phyloP scores from a whole-genome alignment of 2,329 filamentous ascomycete genomes.

The Fusarium lyarnte region DNA sequence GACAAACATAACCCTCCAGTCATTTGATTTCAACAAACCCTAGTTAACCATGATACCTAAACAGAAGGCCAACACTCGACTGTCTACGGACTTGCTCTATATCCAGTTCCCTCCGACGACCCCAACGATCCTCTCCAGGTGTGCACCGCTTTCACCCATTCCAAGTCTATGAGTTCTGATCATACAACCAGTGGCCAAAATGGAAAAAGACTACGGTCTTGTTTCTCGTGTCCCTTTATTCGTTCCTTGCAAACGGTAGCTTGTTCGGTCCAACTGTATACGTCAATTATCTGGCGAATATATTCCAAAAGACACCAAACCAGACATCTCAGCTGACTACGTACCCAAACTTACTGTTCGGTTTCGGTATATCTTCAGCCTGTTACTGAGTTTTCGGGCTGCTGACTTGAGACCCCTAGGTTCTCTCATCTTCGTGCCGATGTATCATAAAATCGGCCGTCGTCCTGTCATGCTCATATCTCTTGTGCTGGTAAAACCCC shows the following conservation, averaged over 20 bases:
- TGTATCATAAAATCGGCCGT: background rate
- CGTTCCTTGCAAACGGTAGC: background rate
- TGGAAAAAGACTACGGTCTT: background rate
- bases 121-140: background rate
- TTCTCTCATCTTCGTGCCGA: background rate
- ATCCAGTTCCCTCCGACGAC: background rate
- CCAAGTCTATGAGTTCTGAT: background rate
- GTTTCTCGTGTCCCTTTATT: background rate
- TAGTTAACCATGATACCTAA: too few species aligned
- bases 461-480: background rate
- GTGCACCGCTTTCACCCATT: too few species aligned
- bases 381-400: fast-evolving
- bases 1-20: background rate
- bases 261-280: background rate
- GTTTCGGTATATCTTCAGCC: background rate
- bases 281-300: background rate
- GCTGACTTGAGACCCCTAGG: background rate
- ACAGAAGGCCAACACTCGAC: background rate
- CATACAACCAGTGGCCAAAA: background rate
- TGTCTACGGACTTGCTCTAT: background rate
- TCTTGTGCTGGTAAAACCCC: background rate
- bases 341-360: background rate
- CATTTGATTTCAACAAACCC: background rate
- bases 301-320: background rate
- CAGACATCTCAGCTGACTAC: background rate